Percentiles rank a stretch among this genome's conserved stretches.
These are phyloP conservation scores for Camptophora hylomeconis DNA, from an alignment of 2,329 filamentous ascomycete genomes.

Conservation along the genomic window DNA sequence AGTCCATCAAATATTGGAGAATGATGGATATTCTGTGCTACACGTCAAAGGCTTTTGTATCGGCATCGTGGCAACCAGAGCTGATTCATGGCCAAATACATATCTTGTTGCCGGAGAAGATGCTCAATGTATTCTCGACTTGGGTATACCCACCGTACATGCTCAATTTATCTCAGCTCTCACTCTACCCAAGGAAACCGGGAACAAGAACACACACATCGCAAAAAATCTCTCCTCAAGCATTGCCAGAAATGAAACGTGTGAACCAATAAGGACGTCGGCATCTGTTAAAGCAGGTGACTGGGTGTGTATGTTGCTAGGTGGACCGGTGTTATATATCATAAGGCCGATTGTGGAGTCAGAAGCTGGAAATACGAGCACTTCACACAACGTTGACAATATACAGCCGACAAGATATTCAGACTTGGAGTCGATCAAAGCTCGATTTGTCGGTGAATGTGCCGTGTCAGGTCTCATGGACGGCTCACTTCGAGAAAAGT, in stretches of 20 bases:
- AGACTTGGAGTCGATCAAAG: conserved; percentile 1
- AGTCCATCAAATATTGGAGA: too few relatives aligned
- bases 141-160: not conserved
- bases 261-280: conserved; percentile 8
- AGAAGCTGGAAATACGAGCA: not conserved
- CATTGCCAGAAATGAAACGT: too few relatives aligned
- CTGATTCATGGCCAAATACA: conserved; percentile 8
- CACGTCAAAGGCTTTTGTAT: conserved; percentile 6
- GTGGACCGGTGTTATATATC: conserved; percentile 7
- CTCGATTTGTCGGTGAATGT: conserved; percentile 10
- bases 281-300: conserved; percentile 9
- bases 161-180: not conserved
- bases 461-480: conserved; percentile 7
- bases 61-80: conserved; percentile 7
- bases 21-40: not conserved
- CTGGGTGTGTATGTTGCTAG: conserved; percentile 8
- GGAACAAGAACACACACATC: conserved; percentile 4
- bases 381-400: not conserved
- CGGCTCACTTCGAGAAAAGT: conserved; percentile 1
- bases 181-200: conserved; percentile 3
- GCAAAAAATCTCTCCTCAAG: conserved; percentile 1
- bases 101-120: conserved; percentile 7
- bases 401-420: not conserved
- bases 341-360: conserved; percentile 3
- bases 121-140: not conserved